phyloP scores from a whole-genome alignment of 768 basidiomycete genomes.

The Termitomyces heimii region DNA sequence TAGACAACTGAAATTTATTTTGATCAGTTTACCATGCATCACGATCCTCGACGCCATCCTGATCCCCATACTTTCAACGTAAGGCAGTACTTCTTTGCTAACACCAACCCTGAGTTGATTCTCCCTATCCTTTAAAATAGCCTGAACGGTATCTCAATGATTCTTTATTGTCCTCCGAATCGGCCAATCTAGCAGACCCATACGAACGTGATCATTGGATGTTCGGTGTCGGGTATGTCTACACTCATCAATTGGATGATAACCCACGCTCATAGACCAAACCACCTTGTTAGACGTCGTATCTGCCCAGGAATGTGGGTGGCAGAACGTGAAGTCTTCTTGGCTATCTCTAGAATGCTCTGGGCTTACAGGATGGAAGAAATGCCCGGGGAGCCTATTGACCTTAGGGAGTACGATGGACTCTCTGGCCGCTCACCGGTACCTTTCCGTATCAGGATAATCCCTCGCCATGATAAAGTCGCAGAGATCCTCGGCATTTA shows the following conservation, averaged over 20 bases:
- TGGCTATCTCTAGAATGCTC: constrained; percentile 38
- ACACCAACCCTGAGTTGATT: background rate
- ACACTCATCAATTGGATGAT: constrained; percentile 3
- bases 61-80: constrained; percentile 32
- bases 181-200: constrained; percentile 34
- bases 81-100: background rate
- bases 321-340: constrained; percentile 39
- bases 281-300: constrained; percentile 18
- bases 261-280: background rate
- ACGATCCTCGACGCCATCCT: constrained; percentile 29
- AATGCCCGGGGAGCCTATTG: constrained; percentile 36
- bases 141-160: constrained; percentile 43
- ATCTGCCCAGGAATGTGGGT: constrained; percentile 41
- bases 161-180: constrained; percentile 30
- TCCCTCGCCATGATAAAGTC: constrained; percentile 24
- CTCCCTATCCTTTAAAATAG: constrained; percentile 12
- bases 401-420: constrained; percentile 41
- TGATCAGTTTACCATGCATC: constrained; percentile 30
- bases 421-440: constrained; percentile 39
- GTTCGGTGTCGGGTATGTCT: constrained; percentile 39
- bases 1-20: constrained; percentile 10
- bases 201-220: constrained; percentile 45
- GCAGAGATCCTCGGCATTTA: constrained; percentile 17
- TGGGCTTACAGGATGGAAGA: constrained; percentile 40
- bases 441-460: constrained; percentile 31